Conservation (phyloP, 2,329 filamentous ascomycete genomes). For the Penicillium sp. region DNA sequence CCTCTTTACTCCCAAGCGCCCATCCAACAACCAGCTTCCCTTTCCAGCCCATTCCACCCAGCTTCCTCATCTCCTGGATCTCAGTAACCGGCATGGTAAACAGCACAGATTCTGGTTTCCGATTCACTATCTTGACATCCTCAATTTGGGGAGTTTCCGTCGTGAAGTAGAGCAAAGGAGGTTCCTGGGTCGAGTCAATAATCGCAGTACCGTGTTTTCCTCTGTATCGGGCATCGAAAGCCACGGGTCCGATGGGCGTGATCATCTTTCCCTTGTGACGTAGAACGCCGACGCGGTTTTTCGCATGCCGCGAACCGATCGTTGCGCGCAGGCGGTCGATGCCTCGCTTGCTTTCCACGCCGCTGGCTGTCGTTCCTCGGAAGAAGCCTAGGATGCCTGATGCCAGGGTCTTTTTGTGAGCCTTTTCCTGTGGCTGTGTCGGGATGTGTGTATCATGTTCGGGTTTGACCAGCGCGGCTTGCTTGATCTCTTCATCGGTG, state of each 20-base stretch:
- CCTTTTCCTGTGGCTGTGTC: not conserved
- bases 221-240: constrained; percentile 69
- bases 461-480: constrained; percentile 59
- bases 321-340: constrained; percentile 71
- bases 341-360: constrained; percentile 70
- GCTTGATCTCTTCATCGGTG: constrained; percentile 65
- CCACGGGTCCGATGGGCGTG: constrained; percentile 64
- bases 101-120: constrained; percentile 55
- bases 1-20: constrained; percentile 68
- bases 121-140: constrained; percentile 50
- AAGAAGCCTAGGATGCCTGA: constrained; percentile 64
- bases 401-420: constrained; percentile 39
- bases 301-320: constrained; percentile 62
- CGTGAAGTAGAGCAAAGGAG: constrained; percentile 59
- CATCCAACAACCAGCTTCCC: constrained; percentile 79
- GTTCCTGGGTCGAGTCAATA: constrained; percentile 49
- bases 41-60: constrained; percentile 83
- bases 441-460: constrained; percentile 36
- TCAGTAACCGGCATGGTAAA: constrained; percentile 72
- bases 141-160: constrained; percentile 45
- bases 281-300: constrained; percentile 71
- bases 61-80: constrained; percentile 72
- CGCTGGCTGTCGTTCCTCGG: constrained; percentile 69
- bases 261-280: constrained; percentile 45
- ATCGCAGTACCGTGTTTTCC: constrained; percentile 72